These are phyloP conservation scores for Curvularia eragrostidis DNA, from an alignment of 2,329 filamentous ascomycete species.

Conservation along the genomic window DNA sequence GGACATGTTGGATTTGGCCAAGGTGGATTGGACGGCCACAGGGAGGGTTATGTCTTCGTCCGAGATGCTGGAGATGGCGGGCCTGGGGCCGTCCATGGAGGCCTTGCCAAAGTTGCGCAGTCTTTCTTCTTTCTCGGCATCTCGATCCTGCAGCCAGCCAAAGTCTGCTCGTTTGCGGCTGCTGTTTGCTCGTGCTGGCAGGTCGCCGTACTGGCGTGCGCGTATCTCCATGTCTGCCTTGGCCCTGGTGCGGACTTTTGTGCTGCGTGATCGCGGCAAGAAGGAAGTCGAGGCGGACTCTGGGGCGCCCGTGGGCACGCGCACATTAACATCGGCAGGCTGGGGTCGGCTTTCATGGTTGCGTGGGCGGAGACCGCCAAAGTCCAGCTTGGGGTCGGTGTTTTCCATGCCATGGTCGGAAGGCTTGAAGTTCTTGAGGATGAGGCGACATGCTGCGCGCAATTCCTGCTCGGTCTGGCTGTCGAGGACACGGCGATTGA, in stretches of 20 bases:
- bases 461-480: conserved; percentile 54
- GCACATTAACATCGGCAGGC: conserved; percentile 32
- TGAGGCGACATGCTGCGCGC: conserved; percentile 54
- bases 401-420: conserved; percentile 48
- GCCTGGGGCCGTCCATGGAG: conserved; percentile 27
- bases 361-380: conserved; percentile 35
- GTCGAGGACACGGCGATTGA: conserved; percentile 54
- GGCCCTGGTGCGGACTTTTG: conserved; percentile 33
- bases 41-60: conserved; percentile 52
- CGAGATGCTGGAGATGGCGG: conserved; percentile 32
- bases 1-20: conserved; percentile 42
- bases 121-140: conserved; percentile 35
- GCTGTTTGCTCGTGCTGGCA: conserved; percentile 41
- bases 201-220: conserved; percentile 23
- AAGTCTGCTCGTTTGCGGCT: conserved; percentile 42
- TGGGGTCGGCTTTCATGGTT: conserved; percentile 30
- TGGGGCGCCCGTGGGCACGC: conserved; percentile 39
- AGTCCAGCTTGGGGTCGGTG: conserved; percentile 48
- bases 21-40: conserved; percentile 52
- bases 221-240: conserved; percentile 33
- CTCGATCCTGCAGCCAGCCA: conserved; percentile 28
- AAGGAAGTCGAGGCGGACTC: conserved; percentile 35
- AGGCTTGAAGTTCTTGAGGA: conserved; percentile 52
- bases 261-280: conserved; percentile 32
- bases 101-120: conserved; percentile 30